Evolutionary conservation across 1,139 yeast species (phyloP), one percentile per base, ranked within the genome.

Genomic region (Geotrichum europaeum): DNA sequence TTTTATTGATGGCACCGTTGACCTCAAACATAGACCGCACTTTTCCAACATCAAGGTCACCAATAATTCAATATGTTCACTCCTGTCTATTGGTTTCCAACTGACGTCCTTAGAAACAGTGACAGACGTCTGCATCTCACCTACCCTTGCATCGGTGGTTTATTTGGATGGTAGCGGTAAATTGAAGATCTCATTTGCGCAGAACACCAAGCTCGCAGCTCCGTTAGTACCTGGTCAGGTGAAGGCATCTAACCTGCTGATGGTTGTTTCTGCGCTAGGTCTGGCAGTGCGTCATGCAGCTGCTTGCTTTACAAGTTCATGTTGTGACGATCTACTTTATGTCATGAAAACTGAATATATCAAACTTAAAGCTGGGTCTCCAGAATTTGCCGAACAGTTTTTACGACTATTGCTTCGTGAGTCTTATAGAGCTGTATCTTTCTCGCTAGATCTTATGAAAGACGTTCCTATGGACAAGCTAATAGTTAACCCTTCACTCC

Each of bases 401-500:
- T 51, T 68, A 15, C 60, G 62, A 34, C 74, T 81, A 0, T 74
- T 85, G 2, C 70, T 87, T 22, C 78, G 82, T 60, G 95, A 88
- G 68, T 79, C 85, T 1, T 94, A 88, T 67, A 75, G 83, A 36
- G 85, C 94, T 0, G 81, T 87, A 58, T 85, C 84, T 69, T 84
- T 87, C 71, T 84, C 85, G 47, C 78, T 88, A 59, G 90, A 87
- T 51, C 81, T 85, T 62, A 79, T 84, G 12, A 81, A 82, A 62
- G 79, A 75, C 53, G 89, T 85, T 57, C 86, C 85, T 54, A 85
- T 86, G 2, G 95, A 87, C 67, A 85, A 85, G 69, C 76, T 87
- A 62, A 75, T 88, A 55, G 86, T 86, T 28, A 85, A 84, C 67
- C 94, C 90, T 30, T 89, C 91, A 2, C 76, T 86, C 61, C 96